Conservation (phyloP, 2,329 filamentous ascomycete species). For the Cadophora malorum region DNA sequence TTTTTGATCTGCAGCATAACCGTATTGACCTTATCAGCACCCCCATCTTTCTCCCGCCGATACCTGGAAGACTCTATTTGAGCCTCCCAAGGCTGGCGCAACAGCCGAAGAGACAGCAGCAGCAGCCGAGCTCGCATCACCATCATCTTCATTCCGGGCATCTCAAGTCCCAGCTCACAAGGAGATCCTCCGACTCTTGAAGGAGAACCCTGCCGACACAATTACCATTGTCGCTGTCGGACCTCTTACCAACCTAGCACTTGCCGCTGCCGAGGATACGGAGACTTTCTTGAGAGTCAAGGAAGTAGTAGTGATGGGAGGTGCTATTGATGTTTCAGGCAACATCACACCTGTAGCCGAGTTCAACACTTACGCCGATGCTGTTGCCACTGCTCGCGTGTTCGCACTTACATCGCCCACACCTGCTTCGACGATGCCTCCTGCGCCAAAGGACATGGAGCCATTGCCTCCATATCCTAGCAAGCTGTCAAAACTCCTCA, state of each 20-base stretch:
- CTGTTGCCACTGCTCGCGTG: constrained; percentile 76
- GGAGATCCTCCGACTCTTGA: constrained; percentile 87
- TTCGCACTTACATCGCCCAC: constrained; percentile 77
- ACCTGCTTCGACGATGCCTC: constrained; percentile 82
- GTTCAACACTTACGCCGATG: constrained; percentile 95
- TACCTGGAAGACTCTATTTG: constrained; percentile 75
- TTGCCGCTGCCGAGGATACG: constrained; percentile 87
- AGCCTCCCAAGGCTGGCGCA: constrained; percentile 51
- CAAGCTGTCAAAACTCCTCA: constrained; percentile 66
- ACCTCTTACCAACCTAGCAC: constrained; percentile 89
- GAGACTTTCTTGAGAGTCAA: constrained; percentile 88
- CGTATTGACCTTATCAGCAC: constrained; percentile 54
- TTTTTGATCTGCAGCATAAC: not conserved
- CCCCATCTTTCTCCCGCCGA: constrained; percentile 78
- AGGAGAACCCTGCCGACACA: constrained; percentile 80
- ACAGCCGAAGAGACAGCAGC: constrained; percentile 52
- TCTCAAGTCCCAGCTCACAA: constrained; percentile 77
- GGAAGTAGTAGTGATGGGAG: constrained; percentile 95
- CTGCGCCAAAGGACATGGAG: constrained; percentile 58
- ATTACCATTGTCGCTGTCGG: constrained; percentile 91
- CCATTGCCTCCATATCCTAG: constrained; percentile 67
- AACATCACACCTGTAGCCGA: constrained; percentile 88
- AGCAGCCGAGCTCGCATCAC: constrained; percentile 41
- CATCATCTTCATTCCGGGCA: constrained; percentile 70
- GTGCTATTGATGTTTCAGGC: constrained; percentile 77